These are phyloP conservation scores for Cercophora newfieldiana DNA, from an alignment of 495 filamentous ascomycete species.

Conservation along the genomic window DNA sequence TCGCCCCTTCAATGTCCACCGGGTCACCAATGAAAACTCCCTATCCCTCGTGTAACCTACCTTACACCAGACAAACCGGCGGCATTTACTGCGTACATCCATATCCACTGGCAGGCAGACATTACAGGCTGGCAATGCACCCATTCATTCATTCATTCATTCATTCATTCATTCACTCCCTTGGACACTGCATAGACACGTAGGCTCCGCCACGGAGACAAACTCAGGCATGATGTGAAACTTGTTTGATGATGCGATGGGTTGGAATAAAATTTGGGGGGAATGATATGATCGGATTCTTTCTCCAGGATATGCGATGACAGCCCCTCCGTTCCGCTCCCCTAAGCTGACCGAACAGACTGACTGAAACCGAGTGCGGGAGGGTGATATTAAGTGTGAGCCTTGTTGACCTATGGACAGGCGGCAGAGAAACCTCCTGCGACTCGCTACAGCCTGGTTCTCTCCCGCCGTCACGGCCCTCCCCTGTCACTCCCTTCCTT, in stretches of 20 bases:
- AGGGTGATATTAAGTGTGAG: background rate
- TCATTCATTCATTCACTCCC: no score
- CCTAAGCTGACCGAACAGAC: background rate
- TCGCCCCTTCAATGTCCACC: conserved; percentile 1
- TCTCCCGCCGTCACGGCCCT: background rate
- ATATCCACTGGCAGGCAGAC: background rate
- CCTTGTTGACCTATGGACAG: no score
- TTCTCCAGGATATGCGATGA: background rate
- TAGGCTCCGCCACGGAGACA: background rate
- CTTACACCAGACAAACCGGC: background rate
- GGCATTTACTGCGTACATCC: no score
- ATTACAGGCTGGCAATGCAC: background rate
- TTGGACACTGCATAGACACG: background rate
- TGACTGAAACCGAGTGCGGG: background rate
- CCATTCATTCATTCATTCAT: no score
- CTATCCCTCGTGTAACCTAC: background rate
- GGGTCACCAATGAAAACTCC: background rate
- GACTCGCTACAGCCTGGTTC: background rate
- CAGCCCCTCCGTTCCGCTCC: no score
- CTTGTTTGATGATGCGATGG: background rate
- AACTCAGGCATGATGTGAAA: background rate
- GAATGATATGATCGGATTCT: background rate
- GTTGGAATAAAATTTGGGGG: background rate
- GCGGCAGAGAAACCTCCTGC: background rate
- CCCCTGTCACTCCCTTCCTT: background rate